Evolutionary conservation across 352 stramenopile species (phyloP).

Genomic region (Pythium sukuiense): DNA sequence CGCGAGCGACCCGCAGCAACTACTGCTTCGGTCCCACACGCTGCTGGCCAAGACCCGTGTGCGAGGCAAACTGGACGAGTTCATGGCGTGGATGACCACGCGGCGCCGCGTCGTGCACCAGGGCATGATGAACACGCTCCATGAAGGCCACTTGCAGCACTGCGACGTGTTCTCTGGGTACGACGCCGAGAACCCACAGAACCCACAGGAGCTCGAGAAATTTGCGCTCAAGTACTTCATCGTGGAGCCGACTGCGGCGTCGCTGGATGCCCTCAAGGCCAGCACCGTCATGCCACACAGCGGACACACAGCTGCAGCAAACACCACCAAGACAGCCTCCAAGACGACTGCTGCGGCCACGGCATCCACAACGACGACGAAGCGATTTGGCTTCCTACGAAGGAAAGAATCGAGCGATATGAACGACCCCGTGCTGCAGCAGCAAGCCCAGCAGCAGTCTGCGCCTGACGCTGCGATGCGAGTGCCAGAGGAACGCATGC

Average conservation of each 20-base stretch:
- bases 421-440: background rate
- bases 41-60: conserved; percentile 61
- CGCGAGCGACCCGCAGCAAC: conserved; percentile 22
- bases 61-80: conserved; percentile 58
- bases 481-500: conserved; percentile 25
- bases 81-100: conserved; percentile 58
- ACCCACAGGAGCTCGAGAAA: conserved; percentile 29
- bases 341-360: background rate
- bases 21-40: conserved; percentile 42
- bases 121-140: conserved; percentile 54
- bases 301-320: background rate
- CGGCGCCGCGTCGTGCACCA: conserved; percentile 49
- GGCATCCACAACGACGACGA: conserved; percentile 2
- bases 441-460: conserved; percentile 13
- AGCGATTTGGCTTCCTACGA: conserved; percentile 14
- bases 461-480: background rate
- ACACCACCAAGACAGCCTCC: background rate
- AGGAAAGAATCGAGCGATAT: conserved; percentile 14
- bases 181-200: conserved; percentile 25
- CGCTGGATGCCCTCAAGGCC: background rate
- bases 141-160: conserved; percentile 57
- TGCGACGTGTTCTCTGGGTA: conserved; percentile 68
- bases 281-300: background rate
- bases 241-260: conserved; percentile 8
- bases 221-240: conserved; percentile 57